Percentiles rank a stretch among this genome's conserved stretches.
Conservation (phyloP, 2,329 filamentous ascomycete species). For the Venturia nashicola region DNA sequence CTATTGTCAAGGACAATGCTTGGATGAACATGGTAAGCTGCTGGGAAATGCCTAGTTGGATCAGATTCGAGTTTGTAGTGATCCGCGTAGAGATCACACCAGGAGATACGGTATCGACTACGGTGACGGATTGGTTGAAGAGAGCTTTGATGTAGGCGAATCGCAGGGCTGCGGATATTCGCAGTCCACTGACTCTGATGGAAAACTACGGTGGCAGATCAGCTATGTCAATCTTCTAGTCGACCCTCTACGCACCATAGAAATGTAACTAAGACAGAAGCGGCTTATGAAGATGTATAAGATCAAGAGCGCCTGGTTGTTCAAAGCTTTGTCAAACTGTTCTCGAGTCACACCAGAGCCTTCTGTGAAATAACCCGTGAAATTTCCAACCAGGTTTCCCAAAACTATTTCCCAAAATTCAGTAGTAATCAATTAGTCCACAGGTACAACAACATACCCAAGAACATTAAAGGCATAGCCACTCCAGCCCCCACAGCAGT, state of each 20-base stretch:
- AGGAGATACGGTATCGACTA: conserved; percentile 17
- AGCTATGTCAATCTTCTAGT: not conserved
- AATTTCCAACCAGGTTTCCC: conserved; percentile 36
- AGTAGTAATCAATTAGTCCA: no score
- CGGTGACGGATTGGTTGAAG: conserved; percentile 17
- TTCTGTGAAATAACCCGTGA: conserved; percentile 43
- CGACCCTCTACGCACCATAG: conserved; percentile 29
- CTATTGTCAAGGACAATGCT: conserved; percentile 21
- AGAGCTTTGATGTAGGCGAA: conserved; percentile 17
- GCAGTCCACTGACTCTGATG: conserved; percentile 17
- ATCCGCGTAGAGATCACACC: conserved; percentile 19
- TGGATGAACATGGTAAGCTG: conserved; percentile 18
- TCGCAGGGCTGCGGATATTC: conserved; percentile 18
- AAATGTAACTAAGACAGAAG: conserved; percentile 40
- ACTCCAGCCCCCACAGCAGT: conserved; percentile 23
- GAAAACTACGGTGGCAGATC: conserved; percentile 13
- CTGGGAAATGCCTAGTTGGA: conserved; percentile 20
- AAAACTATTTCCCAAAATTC: conserved; percentile 41
- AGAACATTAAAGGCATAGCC: conserved; percentile 9
- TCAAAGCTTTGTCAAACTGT: conserved; percentile 39
- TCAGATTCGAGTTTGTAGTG: conserved; percentile 17
- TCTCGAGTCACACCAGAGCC: conserved; percentile 29
- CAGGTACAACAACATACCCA: not conserved
- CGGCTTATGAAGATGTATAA: conserved; percentile 46
- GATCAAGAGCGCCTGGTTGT: conserved; percentile 38